Evolutionary conservation across 805 yeast species (phyloP), one percentile per base, ranked within the genome.

Genomic region (Myxozyma geophila): DNA sequence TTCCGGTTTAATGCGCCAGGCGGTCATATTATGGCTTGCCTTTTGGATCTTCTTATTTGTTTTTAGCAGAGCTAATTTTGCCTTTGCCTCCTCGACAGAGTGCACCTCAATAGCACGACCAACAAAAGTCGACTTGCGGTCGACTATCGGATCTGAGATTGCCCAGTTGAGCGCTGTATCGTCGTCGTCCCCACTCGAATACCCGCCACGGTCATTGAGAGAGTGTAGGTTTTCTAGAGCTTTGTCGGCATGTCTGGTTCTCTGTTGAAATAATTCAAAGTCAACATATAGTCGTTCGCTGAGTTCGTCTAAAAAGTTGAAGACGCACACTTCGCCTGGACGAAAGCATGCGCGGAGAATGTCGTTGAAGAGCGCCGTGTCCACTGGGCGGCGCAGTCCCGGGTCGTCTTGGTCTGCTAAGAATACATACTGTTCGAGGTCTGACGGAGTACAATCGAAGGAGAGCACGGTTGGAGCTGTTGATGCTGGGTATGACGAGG

Each of bases 51-150:
- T 88, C 43, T 84, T 82, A 19, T 81, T 77, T 58, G 83, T 58
- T 17, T 67, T 81, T 44, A 95, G 75, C 12, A 76, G 72, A 0
- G 79, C 81, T 4, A 93, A 72, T 41, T 78, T 79, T 6, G 76
- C 77, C 60, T 79, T 74, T 1, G 92, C 96, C 62, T 92, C 91
- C 2, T 84, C 85, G n/a, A 86, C 87, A 0, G 88, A 81, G 17
- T 80, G 73, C 0, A 87, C 93, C 53, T 74, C 76, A 43, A 85
- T 78, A 0, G 92, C 90, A 73, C 85, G 88, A 0, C 89, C 98
- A 57, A 91, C 82, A 70, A 93, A 93, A 0, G 90, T 87, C 0
- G 97, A 91, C 13, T 90, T 91, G 60, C 98, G 78, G 74, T 93
- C 99, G 0, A 81, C 77, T 1, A 92, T 82, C 0, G 96, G 89